These are phyloP conservation scores for Tuber indicum DNA, from an alignment of 495 filamentous ascomycete species.

Conservation along the genomic window DNA sequence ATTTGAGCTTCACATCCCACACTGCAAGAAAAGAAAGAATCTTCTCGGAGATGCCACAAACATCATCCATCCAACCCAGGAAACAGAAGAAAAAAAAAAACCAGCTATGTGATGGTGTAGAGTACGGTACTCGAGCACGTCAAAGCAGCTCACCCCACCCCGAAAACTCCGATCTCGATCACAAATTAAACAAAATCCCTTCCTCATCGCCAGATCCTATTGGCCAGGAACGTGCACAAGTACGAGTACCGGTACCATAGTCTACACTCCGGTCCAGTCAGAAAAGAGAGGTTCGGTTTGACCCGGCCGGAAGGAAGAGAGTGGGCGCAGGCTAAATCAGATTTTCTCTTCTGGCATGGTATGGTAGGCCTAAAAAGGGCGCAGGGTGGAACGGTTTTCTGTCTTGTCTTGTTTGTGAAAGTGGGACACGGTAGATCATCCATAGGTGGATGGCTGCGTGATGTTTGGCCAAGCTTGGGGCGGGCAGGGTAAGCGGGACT, in stretches of 20 bases:
- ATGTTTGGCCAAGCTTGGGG: not conserved
- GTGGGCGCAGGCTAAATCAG: not conserved
- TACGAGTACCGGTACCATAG: not conserved
- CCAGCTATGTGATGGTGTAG: not conserved
- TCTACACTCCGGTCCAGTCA: not conserved
- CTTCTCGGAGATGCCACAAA: not conserved
- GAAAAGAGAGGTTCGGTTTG: not conserved
- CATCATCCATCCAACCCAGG: not conserved
- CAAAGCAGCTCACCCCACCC: not conserved
- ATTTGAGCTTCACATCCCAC: not conserved
- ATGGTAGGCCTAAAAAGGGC: not conserved
- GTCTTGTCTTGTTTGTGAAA: not conserved
- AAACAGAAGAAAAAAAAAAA: not conserved
- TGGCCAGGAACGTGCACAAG: not conserved
- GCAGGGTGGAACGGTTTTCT: not conserved
- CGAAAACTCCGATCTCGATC: not conserved
- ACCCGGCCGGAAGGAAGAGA: not conserved
- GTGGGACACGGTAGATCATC: not conserved
- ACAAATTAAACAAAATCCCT: conserved; percentile 3
- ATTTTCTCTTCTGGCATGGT: not conserved
- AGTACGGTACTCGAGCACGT: not conserved
- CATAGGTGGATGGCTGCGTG: not conserved
- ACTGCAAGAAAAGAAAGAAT: not conserved
- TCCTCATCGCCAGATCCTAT: not conserved
- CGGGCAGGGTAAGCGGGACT: not conserved